Percentiles rank a stretch among this genome's conserved stretches.
Evolutionary conservation across 495 filamentous ascomycete species (phyloP).

Genomic region (Parathielavia appendiculata): DNA sequence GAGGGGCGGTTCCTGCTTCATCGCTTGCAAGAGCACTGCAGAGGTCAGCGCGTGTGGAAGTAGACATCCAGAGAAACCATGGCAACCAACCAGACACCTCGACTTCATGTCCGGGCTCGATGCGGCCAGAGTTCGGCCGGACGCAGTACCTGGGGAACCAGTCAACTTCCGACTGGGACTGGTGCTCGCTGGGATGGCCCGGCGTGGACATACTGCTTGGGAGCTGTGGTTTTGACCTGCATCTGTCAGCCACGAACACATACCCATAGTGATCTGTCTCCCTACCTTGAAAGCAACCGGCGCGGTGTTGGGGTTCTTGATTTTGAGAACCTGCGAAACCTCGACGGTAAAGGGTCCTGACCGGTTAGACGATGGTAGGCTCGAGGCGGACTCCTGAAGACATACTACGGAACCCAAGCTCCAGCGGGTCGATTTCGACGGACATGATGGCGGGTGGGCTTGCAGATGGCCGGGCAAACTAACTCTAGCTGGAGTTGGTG

Average conservation of each 20-base stretch:
- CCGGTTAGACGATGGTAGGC: conserved; percentile 23
- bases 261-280: not conserved
- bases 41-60: conserved; percentile 10
- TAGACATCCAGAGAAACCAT: not conserved
- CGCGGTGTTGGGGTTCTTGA: conserved; percentile 71
- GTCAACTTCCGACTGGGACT: conserved; percentile 1
- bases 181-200: not conserved
- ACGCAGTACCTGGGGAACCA: conserved; percentile 77
- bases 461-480: not conserved
- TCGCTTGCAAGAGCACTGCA: conserved; percentile 87
- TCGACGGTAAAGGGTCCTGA: conserved; percentile 89
- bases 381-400: conserved; percentile 15
- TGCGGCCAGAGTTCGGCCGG: conserved; percentile 91
- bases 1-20: conserved; percentile 86
- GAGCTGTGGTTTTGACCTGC: conserved; percentile 97
- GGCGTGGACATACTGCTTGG: conserved; percentile 76
- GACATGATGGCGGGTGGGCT: conserved; percentile 62
- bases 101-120: conserved; percentile 80
- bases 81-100: conserved; percentile 77
- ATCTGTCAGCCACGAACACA: not conserved
- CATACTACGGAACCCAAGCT: conserved; percentile 91
- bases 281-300: conserved; percentile 95
- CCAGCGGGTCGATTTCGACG: conserved; percentile 81
- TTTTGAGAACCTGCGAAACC: conserved; percentile 75
- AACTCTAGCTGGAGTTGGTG: not conserved